Base-by-base conservation (phyloP, 352 stramenopile genomes). In the Phytophthora cryptogea region DNA sequence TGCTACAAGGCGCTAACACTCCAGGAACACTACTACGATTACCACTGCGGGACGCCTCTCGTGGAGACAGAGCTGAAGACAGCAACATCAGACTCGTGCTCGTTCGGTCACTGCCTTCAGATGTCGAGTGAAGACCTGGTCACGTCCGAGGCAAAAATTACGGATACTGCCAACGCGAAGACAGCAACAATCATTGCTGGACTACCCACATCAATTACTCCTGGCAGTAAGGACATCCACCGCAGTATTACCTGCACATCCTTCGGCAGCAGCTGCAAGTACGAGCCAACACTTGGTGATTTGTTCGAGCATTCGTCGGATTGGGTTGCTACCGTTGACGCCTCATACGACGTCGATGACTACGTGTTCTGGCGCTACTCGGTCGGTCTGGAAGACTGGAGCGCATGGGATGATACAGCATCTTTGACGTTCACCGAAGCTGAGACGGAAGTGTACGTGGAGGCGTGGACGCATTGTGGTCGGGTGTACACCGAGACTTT, bases 401-500 rank as follows among this genome's bases (percentile, higher is more conserved):
- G 47, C 8, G 6, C 20, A 11, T 70, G 55, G 62, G 42, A 41
- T 26, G 16, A 59, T 14, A 7, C 13, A 1, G 36, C 27, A 4
- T 1, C 14, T 4, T 46, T 74, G n/a, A 69, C 30, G 13, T 86
- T 84, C 31, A 52, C 36, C 2, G 28, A 51, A 2, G 26, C 68
- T 3, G 47, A 75, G 33, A 74, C 61, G 7, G 60, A 63, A 17
- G 66, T 88, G 49, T 72, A 50, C 17, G 20, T 89, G 26, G 74
- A 89, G 37, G 76, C 76, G 6, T 89, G 79, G 76, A 80, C 79
- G 8, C 59, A 79, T 10, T 89, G 79, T 20, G 76, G 79, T 16
- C 27, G 61, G 5, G 63, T 72, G 1, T 56, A 43, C 23, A n/a
- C 37, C 1, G 49, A 61, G 9, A 55, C 31, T 2, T 89, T 80